These are phyloP conservation scores for Coemansia sp. DNA, from an alignment of 192 early-diverging fungal genomes.

Conservation along the genomic window DNA sequence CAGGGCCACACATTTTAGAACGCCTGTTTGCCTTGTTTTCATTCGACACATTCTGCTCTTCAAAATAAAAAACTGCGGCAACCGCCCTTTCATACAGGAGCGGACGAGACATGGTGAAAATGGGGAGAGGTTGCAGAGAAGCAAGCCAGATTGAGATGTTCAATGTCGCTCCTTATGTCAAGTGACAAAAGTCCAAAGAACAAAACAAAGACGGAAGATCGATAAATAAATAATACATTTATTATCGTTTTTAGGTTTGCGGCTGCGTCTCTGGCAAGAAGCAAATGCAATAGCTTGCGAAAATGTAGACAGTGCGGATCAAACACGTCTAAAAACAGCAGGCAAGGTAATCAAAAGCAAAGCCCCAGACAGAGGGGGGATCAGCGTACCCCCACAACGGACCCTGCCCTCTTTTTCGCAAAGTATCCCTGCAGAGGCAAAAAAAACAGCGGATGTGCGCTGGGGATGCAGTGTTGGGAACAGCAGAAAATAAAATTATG, in stretches of 20 bases:
- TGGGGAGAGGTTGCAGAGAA: background rate
- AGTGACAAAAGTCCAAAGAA: background rate
- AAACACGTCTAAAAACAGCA: slow-evolving; percentile 4
- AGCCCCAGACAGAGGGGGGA: background rate
- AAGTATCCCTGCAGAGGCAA: slow-evolving; percentile 1
- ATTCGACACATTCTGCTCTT: background rate
- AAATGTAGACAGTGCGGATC: background rate
- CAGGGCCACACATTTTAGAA: slow-evolving; percentile 3
- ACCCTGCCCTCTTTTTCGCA: background rate
- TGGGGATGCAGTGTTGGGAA: slow-evolving; percentile 8
- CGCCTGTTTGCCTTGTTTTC: background rate
- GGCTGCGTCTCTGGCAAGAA: background rate
- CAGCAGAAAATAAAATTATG: slow-evolving; percentile 25
- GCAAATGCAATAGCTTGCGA: background rate
- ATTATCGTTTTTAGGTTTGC: no score
- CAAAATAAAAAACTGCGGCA: background rate
- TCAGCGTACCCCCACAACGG: background rate
- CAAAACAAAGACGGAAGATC: background rate
- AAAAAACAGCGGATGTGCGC: slow-evolving; percentile 7
- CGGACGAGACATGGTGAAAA: background rate
- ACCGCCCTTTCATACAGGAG: background rate
- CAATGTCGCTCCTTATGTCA: background rate
- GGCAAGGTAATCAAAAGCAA: background rate
- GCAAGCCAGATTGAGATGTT: background rate
- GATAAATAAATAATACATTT: background rate